Conservation (phyloP, 192 early-diverging fungal genomes). For the Entomortierella chlamydospora region DNA sequence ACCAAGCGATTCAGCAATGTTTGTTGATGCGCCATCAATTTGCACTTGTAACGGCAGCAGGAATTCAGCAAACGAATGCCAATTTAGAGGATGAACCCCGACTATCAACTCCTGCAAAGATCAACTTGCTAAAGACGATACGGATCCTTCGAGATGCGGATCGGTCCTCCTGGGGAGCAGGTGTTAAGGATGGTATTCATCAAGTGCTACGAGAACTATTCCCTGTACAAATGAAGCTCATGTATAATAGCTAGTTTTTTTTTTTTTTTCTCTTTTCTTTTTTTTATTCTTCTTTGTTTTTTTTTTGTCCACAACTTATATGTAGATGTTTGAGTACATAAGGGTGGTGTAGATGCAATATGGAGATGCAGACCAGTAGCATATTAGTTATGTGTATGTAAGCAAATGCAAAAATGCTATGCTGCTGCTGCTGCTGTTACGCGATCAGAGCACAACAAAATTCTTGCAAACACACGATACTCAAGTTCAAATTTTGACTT, state of each 20-base stretch:
- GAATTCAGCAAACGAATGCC: constrained; percentile 44
- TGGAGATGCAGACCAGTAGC: too few species aligned
- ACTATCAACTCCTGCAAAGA: constrained; percentile 51
- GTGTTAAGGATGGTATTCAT: constrained; percentile 38
- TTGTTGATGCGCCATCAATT: constrained; percentile 53
- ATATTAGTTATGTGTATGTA: too few species aligned
- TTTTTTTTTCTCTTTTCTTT: background rate
- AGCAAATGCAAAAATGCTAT: too few species aligned
- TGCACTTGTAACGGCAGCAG: constrained; percentile 43
- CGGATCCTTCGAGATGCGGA: constrained; percentile 50
- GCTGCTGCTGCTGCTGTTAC: too few species aligned
- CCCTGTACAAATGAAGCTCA: constrained; percentile 35
- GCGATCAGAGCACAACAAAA: too few species aligned
- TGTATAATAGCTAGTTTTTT: constrained; percentile 17
- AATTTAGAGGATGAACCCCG: constrained; percentile 51
- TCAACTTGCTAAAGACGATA: constrained; percentile 48
- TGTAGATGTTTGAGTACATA: too few species aligned
- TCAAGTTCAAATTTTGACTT: too few species aligned
- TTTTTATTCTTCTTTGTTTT: background rate
- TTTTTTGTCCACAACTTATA: too few species aligned
- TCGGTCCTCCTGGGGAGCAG: constrained; percentile 31
- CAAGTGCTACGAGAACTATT: constrained; percentile 43
- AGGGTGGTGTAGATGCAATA: too few species aligned
- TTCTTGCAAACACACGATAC: too few species aligned
- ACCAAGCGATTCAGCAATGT: constrained; percentile 37